Evolutionary conservation across 129 eudicot species (phyloP).

Genomic region (Arctium minus): DNA sequence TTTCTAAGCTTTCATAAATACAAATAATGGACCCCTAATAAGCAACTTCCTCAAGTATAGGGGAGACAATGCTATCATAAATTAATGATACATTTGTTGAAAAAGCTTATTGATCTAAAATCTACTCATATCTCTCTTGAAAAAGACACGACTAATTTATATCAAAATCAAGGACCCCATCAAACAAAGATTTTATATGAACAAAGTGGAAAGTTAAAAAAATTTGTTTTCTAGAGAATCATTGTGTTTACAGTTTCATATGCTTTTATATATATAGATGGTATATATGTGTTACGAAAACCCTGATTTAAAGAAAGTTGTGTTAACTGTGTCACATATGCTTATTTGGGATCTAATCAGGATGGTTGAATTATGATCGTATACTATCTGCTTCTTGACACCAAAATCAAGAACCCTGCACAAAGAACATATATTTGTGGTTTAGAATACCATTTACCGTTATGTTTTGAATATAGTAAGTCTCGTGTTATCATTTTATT

Average conservation of each 20-base stretch:
- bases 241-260: not conserved
- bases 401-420: not conserved
- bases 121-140: slow-evolving; percentile 34
- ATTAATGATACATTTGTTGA: slow-evolving; percentile 29
- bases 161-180: slow-evolving; percentile 37
- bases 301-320: not conserved
- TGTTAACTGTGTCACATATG: not conserved
- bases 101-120: slow-evolving; percentile 31
- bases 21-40: slow-evolving; percentile 17
- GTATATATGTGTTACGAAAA: not conserved
- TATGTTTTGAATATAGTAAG: not conserved
- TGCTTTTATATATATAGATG: not conserved
- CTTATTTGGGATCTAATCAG: not conserved
- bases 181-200: slow-evolving; percentile 1
- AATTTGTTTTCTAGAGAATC: not conserved
- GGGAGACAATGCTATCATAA: slow-evolving; percentile 37
- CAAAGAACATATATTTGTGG: not conserved
- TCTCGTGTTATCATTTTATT: not conserved
- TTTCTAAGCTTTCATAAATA: slow-evolving; percentile 19
- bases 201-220: not conserved
- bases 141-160: slow-evolving; percentile 28
- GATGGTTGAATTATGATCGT: not conserved
- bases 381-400: not conserved
- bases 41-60: slow-evolving; percentile 25
- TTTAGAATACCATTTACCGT: not conserved